phyloP scores from a whole-genome alignment of 768 basidiomycete genomes.

The Boletus vermiculosoides region DNA sequence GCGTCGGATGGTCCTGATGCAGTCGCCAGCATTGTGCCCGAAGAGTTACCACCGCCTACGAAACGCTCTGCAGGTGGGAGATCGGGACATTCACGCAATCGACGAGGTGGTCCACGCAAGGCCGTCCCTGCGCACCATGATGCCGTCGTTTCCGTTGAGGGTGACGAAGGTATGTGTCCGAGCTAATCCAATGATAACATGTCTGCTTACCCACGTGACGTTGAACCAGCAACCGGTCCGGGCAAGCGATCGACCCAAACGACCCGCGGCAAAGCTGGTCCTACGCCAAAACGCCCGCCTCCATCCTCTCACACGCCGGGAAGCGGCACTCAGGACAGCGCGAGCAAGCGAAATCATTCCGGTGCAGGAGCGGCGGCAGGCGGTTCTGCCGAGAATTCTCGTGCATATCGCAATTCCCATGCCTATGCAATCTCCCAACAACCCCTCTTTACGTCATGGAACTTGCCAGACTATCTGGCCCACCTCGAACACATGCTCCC shows the following conservation, averaged over 20 bases:
- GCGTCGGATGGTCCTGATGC: slow-evolving; percentile 56
- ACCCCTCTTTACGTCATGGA: slow-evolving; percentile 81
- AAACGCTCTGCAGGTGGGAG: slow-evolving; percentile 29
- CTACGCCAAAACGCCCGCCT: slow-evolving; percentile 33
- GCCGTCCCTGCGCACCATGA: slow-evolving; percentile 22
- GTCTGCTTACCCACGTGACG: slow-evolving; percentile 36
- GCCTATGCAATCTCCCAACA: slow-evolving; percentile 78
- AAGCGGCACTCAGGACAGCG: slow-evolving; percentile 43
- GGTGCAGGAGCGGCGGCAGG: slow-evolving; percentile 36
- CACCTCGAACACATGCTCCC: slow-evolving; percentile 86
- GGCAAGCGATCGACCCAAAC: slow-evolving; percentile 41
- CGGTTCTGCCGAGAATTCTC: slow-evolving; percentile 48
- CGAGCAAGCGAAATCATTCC: slow-evolving; percentile 49
- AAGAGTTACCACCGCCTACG: slow-evolving; percentile 41
- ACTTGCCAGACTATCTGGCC: slow-evolving; percentile 88
- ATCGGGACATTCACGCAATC: slow-evolving; percentile 29
- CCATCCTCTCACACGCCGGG: slow-evolving; percentile 30
- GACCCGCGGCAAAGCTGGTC: slow-evolving; percentile 36
- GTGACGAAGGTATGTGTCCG: slow-evolving; percentile 59
- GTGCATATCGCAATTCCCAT: slow-evolving; percentile 77
- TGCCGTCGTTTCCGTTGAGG: slow-evolving; percentile 40
- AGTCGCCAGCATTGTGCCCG: slow-evolving; percentile 36
- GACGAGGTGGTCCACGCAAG: slow-evolving; percentile 34
- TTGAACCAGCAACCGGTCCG: slow-evolving; percentile 35
- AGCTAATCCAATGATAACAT: slow-evolving; percentile 8